Percentiles rank a stretch among this genome's conserved stretches.
Conservation (phyloP, 2,329 filamentous ascomycete species). For the Epichloe gansuensis region DNA sequence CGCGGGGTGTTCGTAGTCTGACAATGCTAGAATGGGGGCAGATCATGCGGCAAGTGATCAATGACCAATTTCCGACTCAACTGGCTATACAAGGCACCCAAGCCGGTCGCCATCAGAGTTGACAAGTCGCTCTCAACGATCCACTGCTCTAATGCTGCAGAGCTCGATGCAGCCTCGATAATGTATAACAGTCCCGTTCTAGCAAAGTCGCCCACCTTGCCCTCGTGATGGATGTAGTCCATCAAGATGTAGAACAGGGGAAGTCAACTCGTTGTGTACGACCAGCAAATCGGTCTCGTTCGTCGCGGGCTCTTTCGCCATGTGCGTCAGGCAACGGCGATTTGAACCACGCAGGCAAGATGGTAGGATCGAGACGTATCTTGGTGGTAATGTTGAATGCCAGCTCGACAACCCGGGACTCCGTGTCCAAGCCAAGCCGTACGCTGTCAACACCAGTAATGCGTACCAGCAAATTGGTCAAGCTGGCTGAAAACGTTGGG, state of each 20-base stretch:
- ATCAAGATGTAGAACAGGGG: slow-evolving; percentile 91
- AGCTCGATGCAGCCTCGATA: slow-evolving; percentile 82
- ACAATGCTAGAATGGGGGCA: slow-evolving; percentile 81
- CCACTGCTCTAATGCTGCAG: slow-evolving; percentile 79
- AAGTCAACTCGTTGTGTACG: slow-evolving; percentile 86
- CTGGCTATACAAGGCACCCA: slow-evolving; percentile 64
- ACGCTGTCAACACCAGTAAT: slow-evolving; percentile 65
- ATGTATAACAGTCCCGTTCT: slow-evolving; percentile 89
- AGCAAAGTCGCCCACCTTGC: slow-evolving; percentile 89
- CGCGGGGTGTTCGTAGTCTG: slow-evolving; percentile 71
- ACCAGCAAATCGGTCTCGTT: slow-evolving; percentile 72
- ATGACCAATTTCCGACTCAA: slow-evolving; percentile 70
- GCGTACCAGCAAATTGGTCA: slow-evolving; percentile 75
- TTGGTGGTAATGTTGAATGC: slow-evolving; percentile 95
- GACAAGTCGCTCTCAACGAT: slow-evolving; percentile 94
- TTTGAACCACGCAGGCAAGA: slow-evolving; percentile 86
- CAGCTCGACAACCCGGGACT: slow-evolving; percentile 81
- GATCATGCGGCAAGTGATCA: slow-evolving; percentile 57
- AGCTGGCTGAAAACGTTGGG: slow-evolving; percentile 68
- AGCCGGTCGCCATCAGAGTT: slow-evolving; percentile 89
- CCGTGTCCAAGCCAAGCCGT: slow-evolving; percentile 65
- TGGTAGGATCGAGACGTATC: slow-evolving; percentile 77
- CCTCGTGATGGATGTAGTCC: slow-evolving; percentile 93
- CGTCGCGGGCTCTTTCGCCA: slow-evolving; percentile 33
- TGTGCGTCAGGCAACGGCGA: slow-evolving; percentile 26